A percentile compares a stretch with the other conserved stretches of the same genome.
phyloP scores from a whole-genome alignment of 192 early-diverging fungal species.

The Geranomyces variabilis region DNA sequence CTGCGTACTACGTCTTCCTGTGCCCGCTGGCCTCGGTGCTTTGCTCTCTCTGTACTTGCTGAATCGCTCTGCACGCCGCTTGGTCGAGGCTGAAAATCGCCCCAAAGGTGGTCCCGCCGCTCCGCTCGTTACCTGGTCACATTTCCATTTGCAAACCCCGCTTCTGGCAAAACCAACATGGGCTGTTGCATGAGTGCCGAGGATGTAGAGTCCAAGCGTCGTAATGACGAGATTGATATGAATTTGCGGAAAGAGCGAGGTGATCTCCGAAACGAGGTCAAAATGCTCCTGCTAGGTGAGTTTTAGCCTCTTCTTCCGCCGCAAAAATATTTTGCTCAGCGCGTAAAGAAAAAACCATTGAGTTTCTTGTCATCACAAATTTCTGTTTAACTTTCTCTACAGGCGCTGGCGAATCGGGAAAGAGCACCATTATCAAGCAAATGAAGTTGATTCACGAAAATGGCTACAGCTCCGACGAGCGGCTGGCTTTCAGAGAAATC shows the following conservation, averaged over 20 bases:
- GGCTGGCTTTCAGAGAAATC: slow-evolving; percentile 92
- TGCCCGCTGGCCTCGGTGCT: too few species aligned
- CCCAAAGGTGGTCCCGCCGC: too few species aligned
- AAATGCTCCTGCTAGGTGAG: slow-evolving; percentile 86
- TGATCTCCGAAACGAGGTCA: slow-evolving; percentile 86
- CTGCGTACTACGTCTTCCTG: too few species aligned
- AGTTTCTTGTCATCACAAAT: background rate
- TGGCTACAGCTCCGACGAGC: slow-evolving; percentile 88
- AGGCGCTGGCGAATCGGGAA: slow-evolving; percentile 97
- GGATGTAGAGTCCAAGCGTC: slow-evolving; percentile 78
- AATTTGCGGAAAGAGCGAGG: slow-evolving; percentile 81
- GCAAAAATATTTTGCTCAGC: background rate
- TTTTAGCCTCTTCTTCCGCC: background rate
- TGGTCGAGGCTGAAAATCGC: too few species aligned
- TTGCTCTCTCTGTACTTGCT: too few species aligned
- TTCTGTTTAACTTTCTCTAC: background rate
- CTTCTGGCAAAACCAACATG: slow-evolving; percentile 59
- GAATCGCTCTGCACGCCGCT: too few species aligned
- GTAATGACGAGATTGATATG: slow-evolving; percentile 91
- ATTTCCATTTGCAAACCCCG: too few species aligned
- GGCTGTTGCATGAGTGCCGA: slow-evolving; percentile 88
- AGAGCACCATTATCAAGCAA: slow-evolving; percentile 96
- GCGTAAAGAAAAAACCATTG: too few species aligned
- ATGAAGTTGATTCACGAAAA: slow-evolving; percentile 98
- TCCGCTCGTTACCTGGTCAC: too few species aligned